These are phyloP conservation scores for Ogataea dorogensis DNA, from an alignment of 805 yeast species.

Conservation along the genomic window DNA sequence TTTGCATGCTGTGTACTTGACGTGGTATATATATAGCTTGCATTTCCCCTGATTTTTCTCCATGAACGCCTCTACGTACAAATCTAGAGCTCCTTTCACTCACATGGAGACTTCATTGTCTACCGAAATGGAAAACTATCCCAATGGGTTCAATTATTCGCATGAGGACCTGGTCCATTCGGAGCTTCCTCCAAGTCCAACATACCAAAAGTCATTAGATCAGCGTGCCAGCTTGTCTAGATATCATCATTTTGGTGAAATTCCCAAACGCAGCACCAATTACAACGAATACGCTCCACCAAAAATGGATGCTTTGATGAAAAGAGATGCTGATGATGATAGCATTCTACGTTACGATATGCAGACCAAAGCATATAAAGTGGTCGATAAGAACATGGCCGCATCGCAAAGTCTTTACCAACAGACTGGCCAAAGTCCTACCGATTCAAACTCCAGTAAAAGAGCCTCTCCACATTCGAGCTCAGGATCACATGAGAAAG, in stretches of 20 bases:
- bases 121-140: too few species aligned
- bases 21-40: neutral
- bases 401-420: slow-evolving; percentile 1
- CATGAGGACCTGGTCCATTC: neutral
- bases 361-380: slow-evolving; percentile 13
- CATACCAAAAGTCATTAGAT: neutral
- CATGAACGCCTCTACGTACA: slow-evolving; percentile 4
- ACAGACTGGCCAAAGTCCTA: slow-evolving; percentile 2
- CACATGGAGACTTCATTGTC: too few species aligned
- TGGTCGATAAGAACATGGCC: slow-evolving; percentile 2
- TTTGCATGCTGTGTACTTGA: neutral
- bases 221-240: neutral
- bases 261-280: slow-evolving; percentile 4
- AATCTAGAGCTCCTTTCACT: too few species aligned
- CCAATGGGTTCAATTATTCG: slow-evolving; percentile 3
- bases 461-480: slow-evolving; percentile 5
- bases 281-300: slow-evolving; percentile 1
- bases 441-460: slow-evolving; percentile 2
- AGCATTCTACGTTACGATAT: slow-evolving; percentile 13
- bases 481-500: slow-evolving; percentile 22
- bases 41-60: neutral
- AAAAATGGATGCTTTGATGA: neutral
- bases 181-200: slow-evolving; percentile 2
- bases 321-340: slow-evolving; percentile 1
- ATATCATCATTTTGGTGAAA: neutral